phyloP scores from a whole-genome alignment of 371 early-diverging fungal species.

The Mucor plumbeus region DNA sequence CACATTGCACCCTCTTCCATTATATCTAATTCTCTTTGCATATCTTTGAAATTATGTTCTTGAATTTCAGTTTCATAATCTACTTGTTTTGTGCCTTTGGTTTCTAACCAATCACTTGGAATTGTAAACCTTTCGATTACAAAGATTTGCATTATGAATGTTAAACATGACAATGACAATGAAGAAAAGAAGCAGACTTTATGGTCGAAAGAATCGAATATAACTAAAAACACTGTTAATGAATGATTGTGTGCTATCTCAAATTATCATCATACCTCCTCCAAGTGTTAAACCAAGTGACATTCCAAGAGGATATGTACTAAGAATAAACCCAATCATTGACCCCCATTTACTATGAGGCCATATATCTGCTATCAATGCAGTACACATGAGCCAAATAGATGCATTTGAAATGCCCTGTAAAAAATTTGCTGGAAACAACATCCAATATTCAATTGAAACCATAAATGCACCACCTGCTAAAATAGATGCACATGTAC shows the following conservation, averaged over 20 bases:
- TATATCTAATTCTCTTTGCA: neutral
- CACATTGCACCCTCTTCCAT: conserved; percentile 14
- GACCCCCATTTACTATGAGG: conserved; percentile 11
- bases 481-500: conserved; percentile 6
- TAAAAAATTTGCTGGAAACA: conserved; percentile 17
- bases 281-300: conserved; percentile 16
- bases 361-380: conserved; percentile 16
- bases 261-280: neutral
- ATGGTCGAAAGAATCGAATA: conserved; percentile 2
- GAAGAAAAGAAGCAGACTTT: conserved; percentile 8
- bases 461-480: conserved; percentile 9
- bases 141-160: conserved; percentile 10
- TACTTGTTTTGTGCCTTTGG: neutral
- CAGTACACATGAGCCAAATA: conserved; percentile 17
- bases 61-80: conserved; percentile 1
- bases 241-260: neutral
- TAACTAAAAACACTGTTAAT: neutral
- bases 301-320: conserved; percentile 16
- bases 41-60: conserved; percentile 11
- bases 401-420: conserved; percentile 21
- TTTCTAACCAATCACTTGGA: neutral
- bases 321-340: conserved; percentile 18
- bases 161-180: neutral
- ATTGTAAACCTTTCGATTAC: conserved; percentile 11
- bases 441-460: conserved; percentile 20